phyloP scores from a whole-genome alignment of 179 eudicot species.

The Beta macrorhiza region DNA sequence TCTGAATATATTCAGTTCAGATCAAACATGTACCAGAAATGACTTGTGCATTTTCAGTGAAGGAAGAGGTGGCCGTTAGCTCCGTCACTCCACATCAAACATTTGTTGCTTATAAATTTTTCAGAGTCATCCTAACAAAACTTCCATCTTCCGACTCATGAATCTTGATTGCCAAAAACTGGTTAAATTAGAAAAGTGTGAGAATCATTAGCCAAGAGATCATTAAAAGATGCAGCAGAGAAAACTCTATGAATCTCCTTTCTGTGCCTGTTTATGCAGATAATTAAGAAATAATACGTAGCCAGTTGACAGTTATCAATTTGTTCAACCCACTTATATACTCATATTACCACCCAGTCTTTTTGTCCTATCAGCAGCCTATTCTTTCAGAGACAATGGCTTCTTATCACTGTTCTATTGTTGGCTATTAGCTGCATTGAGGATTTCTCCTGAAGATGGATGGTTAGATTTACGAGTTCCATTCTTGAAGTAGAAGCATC shows the following conservation, averaged over 20 bases:
- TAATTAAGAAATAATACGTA: background rate
- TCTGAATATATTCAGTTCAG: background rate
- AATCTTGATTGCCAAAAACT: background rate
- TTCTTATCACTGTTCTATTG: too few relatives aligned
- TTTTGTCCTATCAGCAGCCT: too few relatives aligned
- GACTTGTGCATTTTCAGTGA: background rate
- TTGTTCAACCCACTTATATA: background rate
- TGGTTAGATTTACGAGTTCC: too few relatives aligned
- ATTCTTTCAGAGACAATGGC: too few relatives aligned
- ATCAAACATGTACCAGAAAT: background rate
- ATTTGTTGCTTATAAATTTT: too few relatives aligned
- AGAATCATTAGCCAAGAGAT: background rate
- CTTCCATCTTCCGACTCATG: background rate
- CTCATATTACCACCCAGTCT: too few relatives aligned
- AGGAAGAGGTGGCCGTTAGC: background rate
- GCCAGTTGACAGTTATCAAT: background rate
- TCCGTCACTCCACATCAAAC: background rate
- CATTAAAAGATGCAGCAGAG: background rate
- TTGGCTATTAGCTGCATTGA: too few relatives aligned
- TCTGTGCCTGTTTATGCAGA: background rate
- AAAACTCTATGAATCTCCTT: background rate
- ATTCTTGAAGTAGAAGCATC: too few relatives aligned
- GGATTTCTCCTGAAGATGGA: too few relatives aligned
- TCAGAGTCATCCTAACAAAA: background rate
- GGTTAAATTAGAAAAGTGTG: background rate